phyloP scores from a whole-genome alignment of 2,329 filamentous ascomycete genomes.

The Monilinia fructigena region DNA sequence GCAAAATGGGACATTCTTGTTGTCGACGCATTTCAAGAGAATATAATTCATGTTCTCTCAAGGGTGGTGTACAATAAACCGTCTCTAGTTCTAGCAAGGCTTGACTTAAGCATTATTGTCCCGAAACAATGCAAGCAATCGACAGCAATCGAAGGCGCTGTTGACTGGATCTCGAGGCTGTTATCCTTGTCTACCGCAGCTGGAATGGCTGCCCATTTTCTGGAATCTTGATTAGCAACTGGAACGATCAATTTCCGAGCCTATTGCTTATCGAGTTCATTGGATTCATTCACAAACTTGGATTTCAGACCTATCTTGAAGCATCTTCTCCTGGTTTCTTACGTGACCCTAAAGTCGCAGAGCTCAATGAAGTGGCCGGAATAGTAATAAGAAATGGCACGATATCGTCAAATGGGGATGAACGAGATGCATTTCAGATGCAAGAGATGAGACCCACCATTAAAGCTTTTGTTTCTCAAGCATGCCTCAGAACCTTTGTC shows the following conservation, averaged over 20 bases:
- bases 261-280: constrained; percentile 33
- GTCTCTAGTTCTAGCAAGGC: constrained; percentile 30
- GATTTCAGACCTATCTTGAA: constrained; percentile 34
- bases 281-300: constrained; percentile 31
- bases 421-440: constrained; percentile 46
- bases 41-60: constrained; percentile 42
- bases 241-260: constrained; percentile 25
- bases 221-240: constrained; percentile 31
- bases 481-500: constrained; percentile 33
- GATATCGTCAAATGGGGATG: constrained; percentile 44
- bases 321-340: constrained; percentile 30
- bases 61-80: constrained; percentile 26
- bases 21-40: constrained; percentile 44
- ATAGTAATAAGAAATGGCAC: constrained; percentile 46
- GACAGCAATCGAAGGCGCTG: neutral
- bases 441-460: constrained; percentile 31
- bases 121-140: constrained; percentile 19
- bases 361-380: constrained; percentile 38
- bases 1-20: constrained; percentile 46
- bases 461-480: constrained; percentile 33
- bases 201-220: constrained; percentile 27
- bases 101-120: constrained; percentile 30
- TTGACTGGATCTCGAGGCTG: constrained; percentile 21
- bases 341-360: constrained; percentile 25
- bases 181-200: constrained; percentile 26